Evolutionary conservation across 140 eudicot genomes (phyloP).

Genomic region (Bidens hawaiensis): DNA sequence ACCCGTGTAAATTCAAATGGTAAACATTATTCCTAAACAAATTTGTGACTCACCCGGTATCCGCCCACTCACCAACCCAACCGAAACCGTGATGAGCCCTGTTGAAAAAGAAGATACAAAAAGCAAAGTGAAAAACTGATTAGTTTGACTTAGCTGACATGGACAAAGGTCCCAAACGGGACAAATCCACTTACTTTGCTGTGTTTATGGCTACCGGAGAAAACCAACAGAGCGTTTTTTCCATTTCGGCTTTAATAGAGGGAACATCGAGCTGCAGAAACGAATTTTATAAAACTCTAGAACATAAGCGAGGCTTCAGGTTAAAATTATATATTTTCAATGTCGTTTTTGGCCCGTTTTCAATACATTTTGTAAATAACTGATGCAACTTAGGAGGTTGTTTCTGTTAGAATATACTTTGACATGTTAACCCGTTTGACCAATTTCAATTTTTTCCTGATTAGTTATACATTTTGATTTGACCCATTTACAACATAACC

Average conservation of each 20-base stretch:
- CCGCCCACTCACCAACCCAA: conserved; percentile 99
- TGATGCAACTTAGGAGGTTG: not conserved
- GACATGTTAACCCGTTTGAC: not conserved
- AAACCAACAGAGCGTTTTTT: conserved; percentile 80
- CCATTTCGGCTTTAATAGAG: conserved; percentile 77
- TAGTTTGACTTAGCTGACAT: not conserved
- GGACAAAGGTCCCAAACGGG: conserved; percentile 7
- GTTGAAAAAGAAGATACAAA: not conserved
- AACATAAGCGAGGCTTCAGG: not conserved
- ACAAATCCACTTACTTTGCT: conserved; percentile 48
- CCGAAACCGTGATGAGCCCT: conserved; percentile 98
- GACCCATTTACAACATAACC: not conserved
- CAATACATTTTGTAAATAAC: not conserved
- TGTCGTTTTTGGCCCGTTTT: not conserved
- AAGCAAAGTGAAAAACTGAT: not conserved
- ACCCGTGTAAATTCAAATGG: not conserved
- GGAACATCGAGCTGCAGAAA: conserved; percentile 53
- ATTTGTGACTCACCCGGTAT: conserved; percentile 53
- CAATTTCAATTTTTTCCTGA: not conserved
- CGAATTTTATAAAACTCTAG: not conserved
- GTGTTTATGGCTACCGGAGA: conserved; percentile 72
- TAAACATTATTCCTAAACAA: not conserved
- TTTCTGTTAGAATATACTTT: not conserved
- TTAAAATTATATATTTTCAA: not conserved
- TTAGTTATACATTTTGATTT: not conserved